Conservation (phyloP, 805 yeast species). For the Danielia reshetovae region DNA sequence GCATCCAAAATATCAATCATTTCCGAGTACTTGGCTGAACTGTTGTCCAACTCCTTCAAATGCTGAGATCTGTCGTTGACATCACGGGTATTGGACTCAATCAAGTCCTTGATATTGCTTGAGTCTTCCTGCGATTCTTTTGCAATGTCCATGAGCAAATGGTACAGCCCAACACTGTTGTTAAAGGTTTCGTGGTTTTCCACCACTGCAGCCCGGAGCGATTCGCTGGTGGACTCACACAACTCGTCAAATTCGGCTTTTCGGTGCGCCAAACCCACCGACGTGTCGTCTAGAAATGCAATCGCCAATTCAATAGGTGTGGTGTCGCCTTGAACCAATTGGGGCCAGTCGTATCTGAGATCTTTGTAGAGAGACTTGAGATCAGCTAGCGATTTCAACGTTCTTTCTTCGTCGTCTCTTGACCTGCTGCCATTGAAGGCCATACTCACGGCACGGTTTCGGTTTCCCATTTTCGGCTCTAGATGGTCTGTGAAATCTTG, state of each 20-base stretch:
- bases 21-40: slow-evolving; percentile 58
- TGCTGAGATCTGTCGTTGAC: slow-evolving; percentile 52
- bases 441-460: slow-evolving; percentile 24
- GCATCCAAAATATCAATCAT: slow-evolving; percentile 68
- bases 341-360: slow-evolving; percentile 44
- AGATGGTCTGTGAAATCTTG: too few relatives aligned
- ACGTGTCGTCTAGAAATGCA: slow-evolving; percentile 76
- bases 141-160: slow-evolving; percentile 60
- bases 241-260: slow-evolving; percentile 62
- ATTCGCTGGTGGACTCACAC: slow-evolving; percentile 50
- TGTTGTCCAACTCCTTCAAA: slow-evolving; percentile 60
- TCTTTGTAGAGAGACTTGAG: slow-evolving; percentile 33
- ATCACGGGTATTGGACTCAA: slow-evolving; percentile 47
- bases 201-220: slow-evolving; percentile 68
- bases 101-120: slow-evolving; percentile 41
- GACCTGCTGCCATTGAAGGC: slow-evolving; percentile 17
- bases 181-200: slow-evolving; percentile 82
- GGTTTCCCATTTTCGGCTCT: slow-evolving; percentile 12
- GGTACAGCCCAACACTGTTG: slow-evolving; percentile 80
- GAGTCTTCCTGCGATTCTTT: slow-evolving; percentile 63
- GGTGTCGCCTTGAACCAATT: slow-evolving; percentile 40
- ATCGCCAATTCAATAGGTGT: slow-evolving; percentile 86
- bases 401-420: slow-evolving; percentile 15
- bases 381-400: slow-evolving; percentile 23
- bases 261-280: slow-evolving; percentile 85